Evolutionary conservation across 352 stramenopile species (phyloP), one percentile per base, ranked within the genome.

Genomic region (Phytopythium vexans): DNA sequence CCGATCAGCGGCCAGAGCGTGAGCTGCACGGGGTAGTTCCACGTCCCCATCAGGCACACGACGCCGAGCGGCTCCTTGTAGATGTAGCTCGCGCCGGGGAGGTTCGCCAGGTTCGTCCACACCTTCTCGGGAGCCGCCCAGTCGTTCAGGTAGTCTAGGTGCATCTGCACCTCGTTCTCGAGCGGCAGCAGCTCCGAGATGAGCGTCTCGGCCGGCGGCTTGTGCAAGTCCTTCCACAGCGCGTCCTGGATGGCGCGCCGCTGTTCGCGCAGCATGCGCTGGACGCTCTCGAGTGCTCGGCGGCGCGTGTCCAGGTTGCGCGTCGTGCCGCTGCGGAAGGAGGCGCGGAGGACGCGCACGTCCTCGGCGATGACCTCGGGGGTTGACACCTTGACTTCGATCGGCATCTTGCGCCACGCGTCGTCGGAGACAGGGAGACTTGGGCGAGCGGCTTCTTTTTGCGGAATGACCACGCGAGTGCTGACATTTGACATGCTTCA

Each of bases 11-110:
- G 86, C 54, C 76, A 66, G 5, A 98, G 48, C 5, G 60, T 68
- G 1, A 98, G 72, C 40, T 77, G 62, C 41, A 97, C 54, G 2
- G 92, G 92, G 56, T 96, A 98, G 56, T 98, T 98, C 82, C 86
- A 98, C 63, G 82, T 89, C 27, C 74, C 74, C 5, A 98, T 85
- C 63, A 97, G 56, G 41, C 80, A 89, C 3, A 93, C 86, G 40
- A 94, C 79, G 46, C 90, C 86, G 21, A 93, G 68, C n/a, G 83
- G 80, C 35, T 93, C 82, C 3, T 63, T 60, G 38, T 82, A 65
- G 32, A 94, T 56, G 47, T 71, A 85, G 49, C 72, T 73, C 27
- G 47, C 49, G 47, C 81, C 68, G 1, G 79, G 76, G 16, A 88
- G 56, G 54, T 77, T 84, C 52, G 58, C 49, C 36, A 88, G 41